Conservation (phyloP, 2,329 filamentous ascomycete genomes). For the Magnaporthiopsis incrustans region DNA sequence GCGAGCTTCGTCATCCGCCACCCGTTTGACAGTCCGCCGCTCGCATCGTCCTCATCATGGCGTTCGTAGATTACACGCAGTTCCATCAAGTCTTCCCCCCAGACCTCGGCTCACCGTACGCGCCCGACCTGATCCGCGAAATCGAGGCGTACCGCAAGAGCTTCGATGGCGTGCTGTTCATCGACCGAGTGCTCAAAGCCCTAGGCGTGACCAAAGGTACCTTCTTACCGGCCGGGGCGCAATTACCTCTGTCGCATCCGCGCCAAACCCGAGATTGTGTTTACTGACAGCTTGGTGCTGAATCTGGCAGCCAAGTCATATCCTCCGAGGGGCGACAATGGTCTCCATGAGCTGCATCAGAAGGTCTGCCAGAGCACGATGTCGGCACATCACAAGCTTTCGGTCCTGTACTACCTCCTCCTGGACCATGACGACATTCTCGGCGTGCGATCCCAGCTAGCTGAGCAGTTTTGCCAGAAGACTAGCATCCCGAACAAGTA, state of each 20-base stretch:
- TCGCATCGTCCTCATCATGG: conserved; percentile 10
- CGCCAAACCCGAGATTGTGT: background rate
- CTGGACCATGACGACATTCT: conserved; percentile 59
- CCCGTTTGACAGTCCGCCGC: background rate
- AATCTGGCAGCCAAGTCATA: conserved; percentile 53
- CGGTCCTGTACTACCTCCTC: conserved; percentile 75
- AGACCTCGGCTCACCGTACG: conserved; percentile 53
- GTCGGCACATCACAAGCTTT: conserved; percentile 69
- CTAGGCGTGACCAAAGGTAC: conserved; percentile 63
- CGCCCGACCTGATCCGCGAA: conserved; percentile 49
- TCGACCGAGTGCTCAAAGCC: conserved; percentile 66
- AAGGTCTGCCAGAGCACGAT: conserved; percentile 58
- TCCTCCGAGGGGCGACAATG: conserved; percentile 62
- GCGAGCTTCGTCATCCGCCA: background rate
- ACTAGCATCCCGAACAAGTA: conserved; percentile 68
- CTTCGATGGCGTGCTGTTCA: conserved; percentile 65
- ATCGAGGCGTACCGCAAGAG: conserved; percentile 60
- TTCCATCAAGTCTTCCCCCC: conserved; percentile 62
- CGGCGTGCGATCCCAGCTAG: conserved; percentile 36
- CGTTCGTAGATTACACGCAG: conserved; percentile 52
- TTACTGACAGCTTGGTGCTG: conserved; percentile 4
- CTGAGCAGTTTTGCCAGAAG: conserved; percentile 49
- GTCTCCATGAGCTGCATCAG: conserved; percentile 61
- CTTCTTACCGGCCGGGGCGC: conserved; percentile 7
- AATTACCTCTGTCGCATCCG: background rate